Percentiles rank a stretch among this genome's conserved stretches.
Evolutionary conservation across 257 asterid genomes (phyloP).

Genomic region (Avicennia marina): DNA sequence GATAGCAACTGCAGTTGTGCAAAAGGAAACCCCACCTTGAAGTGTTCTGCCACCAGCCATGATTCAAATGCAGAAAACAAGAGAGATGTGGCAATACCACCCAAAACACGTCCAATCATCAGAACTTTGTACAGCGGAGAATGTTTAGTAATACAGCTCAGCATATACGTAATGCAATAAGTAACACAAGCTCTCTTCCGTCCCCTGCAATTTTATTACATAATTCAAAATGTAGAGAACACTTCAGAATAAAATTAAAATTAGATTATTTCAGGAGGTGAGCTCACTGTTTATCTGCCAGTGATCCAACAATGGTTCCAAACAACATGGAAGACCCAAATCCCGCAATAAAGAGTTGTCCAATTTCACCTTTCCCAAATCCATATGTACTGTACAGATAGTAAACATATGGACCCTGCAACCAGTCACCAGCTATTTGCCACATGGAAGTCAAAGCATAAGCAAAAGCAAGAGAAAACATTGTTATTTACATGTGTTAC

Average conservation of each 20-base stretch:
- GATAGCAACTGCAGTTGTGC: constrained; percentile 1
- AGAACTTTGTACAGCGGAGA: constrained; percentile 82
- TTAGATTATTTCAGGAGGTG: constrained; percentile 13
- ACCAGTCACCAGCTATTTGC: constrained; percentile 63
- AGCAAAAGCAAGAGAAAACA: constrained; percentile 27
- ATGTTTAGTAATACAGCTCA: constrained; percentile 94
- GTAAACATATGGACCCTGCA: constrained; percentile 74
- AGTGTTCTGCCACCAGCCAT: constrained; percentile 98
- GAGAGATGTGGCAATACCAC: constrained; percentile 95
- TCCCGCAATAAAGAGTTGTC: constrained; percentile 65
- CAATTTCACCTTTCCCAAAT: constrained; percentile 58
- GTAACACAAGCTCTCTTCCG: constrained; percentile 93
- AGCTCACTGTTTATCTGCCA: constrained; percentile 61
- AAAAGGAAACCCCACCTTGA: constrained; percentile 54
- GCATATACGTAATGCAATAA: constrained; percentile 83
- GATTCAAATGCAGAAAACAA: constrained; percentile 93
- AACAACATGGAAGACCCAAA: constrained; percentile 69
- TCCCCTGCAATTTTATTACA: constrained; percentile 56
- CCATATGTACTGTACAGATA: constrained; percentile 61
- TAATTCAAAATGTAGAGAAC: constrained; percentile 18
- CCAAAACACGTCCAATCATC: constrained; percentile 91
- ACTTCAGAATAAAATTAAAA: not conserved
- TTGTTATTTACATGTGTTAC: constrained; percentile 7
- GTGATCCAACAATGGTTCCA: constrained; percentile 66
- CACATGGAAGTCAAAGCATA: too few species aligned